Conservation (phyloP, 2,329 filamentous ascomycete genomes). For the Verruconis gallopava region DNA sequence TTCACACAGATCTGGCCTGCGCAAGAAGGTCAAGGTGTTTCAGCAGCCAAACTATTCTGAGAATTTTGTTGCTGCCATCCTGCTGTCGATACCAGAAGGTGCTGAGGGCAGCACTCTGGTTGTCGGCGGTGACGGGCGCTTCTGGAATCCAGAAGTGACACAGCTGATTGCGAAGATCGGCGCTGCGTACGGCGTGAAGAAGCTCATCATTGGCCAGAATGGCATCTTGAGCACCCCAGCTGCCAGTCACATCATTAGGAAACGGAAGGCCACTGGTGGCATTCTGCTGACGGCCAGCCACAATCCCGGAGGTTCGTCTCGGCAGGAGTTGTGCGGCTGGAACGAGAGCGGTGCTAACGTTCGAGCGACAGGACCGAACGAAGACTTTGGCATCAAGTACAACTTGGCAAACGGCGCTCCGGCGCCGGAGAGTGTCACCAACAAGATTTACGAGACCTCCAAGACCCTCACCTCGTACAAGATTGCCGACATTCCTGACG, state of each 20-base stretch:
- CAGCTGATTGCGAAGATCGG: conserved; percentile 96
- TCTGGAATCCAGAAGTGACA: conserved; percentile 92
- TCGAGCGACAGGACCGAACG: conserved; percentile 56
- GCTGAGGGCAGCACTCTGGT: conserved; percentile 79
- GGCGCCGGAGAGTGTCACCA: conserved; percentile 88
- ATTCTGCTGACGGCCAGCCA: conserved; percentile 95
- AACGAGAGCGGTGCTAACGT: neutral
- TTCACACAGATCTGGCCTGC: conserved; percentile 70
- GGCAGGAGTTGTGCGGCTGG: conserved; percentile 6
- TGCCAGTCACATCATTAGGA: conserved; percentile 89
- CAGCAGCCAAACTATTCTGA: conserved; percentile 93
- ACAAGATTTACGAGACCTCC: conserved; percentile 91
- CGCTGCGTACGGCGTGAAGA: conserved; percentile 96
- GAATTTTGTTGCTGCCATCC: conserved; percentile 84
- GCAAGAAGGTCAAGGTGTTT: conserved; percentile 98
- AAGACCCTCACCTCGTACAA: conserved; percentile 89
- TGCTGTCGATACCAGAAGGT: conserved; percentile 93
- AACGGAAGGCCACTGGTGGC: conserved; percentile 87
- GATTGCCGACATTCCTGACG: conserved; percentile 70
- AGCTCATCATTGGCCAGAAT: conserved; percentile 89
- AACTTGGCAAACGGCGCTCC: conserved; percentile 94
- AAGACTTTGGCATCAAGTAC: conserved; percentile 99
- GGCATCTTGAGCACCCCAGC: conserved; percentile 95
- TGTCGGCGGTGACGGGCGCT: conserved; percentile 93
- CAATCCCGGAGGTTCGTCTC: conserved; percentile 81